phyloP scores from a whole-genome alignment of 2,329 filamentous ascomycete species.

The Exophiala sideris region DNA sequence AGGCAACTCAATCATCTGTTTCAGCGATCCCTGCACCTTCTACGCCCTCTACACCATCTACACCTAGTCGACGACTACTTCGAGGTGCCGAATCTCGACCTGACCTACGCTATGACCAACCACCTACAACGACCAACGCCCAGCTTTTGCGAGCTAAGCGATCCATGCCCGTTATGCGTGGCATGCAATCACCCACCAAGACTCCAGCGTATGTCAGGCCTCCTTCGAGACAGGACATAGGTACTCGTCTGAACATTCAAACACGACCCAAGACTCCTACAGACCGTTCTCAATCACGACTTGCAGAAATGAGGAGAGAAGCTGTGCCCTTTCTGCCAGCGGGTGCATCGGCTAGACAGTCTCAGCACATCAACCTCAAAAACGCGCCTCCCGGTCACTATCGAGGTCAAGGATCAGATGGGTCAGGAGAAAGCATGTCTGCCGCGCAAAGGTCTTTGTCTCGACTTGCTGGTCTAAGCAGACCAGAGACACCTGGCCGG shows the following conservation, averaged over 20 bases:
- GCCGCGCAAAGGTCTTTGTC: constrained; percentile 41
- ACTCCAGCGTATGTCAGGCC: constrained; percentile 36
- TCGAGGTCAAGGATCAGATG: constrained; percentile 79
- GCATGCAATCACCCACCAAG: constrained; percentile 35
- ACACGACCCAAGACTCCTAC: constrained; percentile 65
- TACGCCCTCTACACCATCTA: constrained; percentile 56
- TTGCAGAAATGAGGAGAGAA: constrained; percentile 52
- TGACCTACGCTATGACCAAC: constrained; percentile 41
- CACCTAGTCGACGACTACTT: constrained; percentile 61
- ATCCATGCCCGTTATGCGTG: constrained; percentile 58
- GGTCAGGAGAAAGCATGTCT: constrained; percentile 49
- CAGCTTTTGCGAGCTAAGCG: constrained; percentile 59
- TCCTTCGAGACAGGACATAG: constrained; percentile 38
- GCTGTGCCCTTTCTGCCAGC: constrained; percentile 75
- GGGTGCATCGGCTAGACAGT: constrained; percentile 68
- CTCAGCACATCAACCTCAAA: constrained; percentile 74
- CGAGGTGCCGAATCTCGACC: constrained; percentile 41
- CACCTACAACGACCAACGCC: constrained; percentile 47
- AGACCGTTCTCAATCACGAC: constrained; percentile 51
- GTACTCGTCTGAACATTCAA: constrained; percentile 32
- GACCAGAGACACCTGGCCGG: constrained; percentile 49
- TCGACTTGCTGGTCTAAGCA: constrained; percentile 39
- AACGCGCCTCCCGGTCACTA: constrained; percentile 62
- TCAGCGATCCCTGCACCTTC: constrained; percentile 58
- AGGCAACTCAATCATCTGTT: constrained; percentile 59